Percentiles rank a stretch among this genome's conserved stretches.
These are phyloP conservation scores for Fonsecaea nubica DNA, from an alignment of 2,329 filamentous ascomycete genomes.

Conservation along the genomic window DNA sequence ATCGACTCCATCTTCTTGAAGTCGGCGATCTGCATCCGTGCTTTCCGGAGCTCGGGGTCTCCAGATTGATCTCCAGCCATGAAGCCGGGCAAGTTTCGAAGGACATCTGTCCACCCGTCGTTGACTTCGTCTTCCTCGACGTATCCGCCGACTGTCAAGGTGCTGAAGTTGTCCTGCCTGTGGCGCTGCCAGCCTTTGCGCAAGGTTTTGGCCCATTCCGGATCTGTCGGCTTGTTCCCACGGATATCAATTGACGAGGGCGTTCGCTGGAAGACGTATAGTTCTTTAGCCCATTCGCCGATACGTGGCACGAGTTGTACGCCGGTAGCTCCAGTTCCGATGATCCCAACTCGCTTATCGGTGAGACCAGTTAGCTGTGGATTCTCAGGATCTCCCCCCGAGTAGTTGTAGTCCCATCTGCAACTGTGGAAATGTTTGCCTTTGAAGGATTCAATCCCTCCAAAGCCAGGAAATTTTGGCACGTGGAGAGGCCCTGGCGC, in stretches of 20 bases:
- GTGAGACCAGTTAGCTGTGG: conserved; percentile 48
- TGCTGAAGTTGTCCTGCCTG: conserved; percentile 43
- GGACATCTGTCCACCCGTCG: conserved; percentile 41
- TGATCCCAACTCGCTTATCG: conserved; percentile 31
- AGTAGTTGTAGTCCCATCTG: conserved; percentile 37
- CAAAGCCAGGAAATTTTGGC: background rate
- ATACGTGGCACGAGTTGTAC: conserved; percentile 31
- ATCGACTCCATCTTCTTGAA: conserved; percentile 45
- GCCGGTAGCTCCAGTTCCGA: conserved; percentile 34
- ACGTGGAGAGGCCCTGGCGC: background rate
- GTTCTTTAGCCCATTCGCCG: conserved; percentile 52
- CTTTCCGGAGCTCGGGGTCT: background rate
- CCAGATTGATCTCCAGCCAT: background rate
- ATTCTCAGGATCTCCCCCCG: conserved; percentile 45
- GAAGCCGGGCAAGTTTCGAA: background rate
- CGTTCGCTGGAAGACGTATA: conserved; percentile 40
- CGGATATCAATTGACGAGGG: conserved; percentile 50
- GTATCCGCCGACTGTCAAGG: conserved; percentile 28
- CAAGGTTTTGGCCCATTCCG: conserved; percentile 16
- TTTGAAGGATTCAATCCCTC: background rate
- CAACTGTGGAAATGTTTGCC: conserved; percentile 3
- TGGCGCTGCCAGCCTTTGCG: conserved; percentile 42
- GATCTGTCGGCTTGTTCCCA: conserved; percentile 28
- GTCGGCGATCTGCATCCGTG: conserved; percentile 19
- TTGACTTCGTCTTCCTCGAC: conserved; percentile 40